These are phyloP conservation scores for Cercis canadensis DNA, from an alignment of 306 rosid species.

Conservation along the genomic window DNA sequence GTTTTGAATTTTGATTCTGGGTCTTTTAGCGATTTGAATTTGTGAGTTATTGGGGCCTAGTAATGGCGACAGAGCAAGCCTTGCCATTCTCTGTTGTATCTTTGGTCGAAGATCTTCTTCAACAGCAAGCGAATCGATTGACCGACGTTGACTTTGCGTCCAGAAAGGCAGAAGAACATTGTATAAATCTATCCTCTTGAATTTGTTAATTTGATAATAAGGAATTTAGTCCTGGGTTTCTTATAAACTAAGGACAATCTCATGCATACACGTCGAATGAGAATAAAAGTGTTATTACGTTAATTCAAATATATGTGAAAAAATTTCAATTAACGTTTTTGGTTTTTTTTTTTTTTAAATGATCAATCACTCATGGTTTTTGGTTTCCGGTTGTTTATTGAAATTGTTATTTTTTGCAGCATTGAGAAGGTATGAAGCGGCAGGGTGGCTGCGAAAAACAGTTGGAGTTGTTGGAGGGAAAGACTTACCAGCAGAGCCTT, in stretches of 20 bases:
- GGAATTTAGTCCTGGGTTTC: neutral
- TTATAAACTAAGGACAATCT: neutral
- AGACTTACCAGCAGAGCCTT: conserved; percentile 89
- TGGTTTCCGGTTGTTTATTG: neutral
- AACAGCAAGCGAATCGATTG: conserved; percentile 49
- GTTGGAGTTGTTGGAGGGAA: conserved; percentile 85
- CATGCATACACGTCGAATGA: neutral
- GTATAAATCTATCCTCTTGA: conserved; percentile 40
- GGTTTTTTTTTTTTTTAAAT: too few species aligned
- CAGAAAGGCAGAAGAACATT: conserved; percentile 76
- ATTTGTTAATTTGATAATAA: too few species aligned
- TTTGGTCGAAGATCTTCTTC: conserved; percentile 81
- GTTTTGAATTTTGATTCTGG: conserved; percentile 36
- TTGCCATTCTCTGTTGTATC: conserved; percentile 73
- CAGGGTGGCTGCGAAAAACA: conserved; percentile 77
- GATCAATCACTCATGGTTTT: too few species aligned
- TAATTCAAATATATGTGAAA: too few species aligned
- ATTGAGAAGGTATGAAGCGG: conserved; percentile 88
- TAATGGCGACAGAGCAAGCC: conserved; percentile 65
- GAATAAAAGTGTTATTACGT: too few species aligned
- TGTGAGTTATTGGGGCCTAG: conserved; percentile 25
- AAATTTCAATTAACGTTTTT: too few species aligned
- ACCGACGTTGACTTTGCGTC: conserved; percentile 56
- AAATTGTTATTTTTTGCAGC: conserved; percentile 49
- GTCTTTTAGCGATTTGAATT: neutral